phyloP scores from a whole-genome alignment of 768 basidiomycete genomes.

The Termitomyces sp. region DNA sequence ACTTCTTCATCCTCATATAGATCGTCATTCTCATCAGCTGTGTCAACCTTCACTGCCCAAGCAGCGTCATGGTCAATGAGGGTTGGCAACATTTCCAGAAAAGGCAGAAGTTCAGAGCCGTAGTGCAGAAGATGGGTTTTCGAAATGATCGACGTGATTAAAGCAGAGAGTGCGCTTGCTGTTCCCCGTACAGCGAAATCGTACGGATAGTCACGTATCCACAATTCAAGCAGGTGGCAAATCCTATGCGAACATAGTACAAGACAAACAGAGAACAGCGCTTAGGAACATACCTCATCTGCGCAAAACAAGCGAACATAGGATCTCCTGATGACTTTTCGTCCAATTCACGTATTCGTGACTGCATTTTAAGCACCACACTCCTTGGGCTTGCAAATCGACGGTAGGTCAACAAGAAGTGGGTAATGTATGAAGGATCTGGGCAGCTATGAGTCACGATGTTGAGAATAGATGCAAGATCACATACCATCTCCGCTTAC shows the following conservation, averaged over 20 bases:
- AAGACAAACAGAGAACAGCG: slow-evolving; percentile 1
- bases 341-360: slow-evolving; percentile 75
- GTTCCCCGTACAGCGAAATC: slow-evolving; percentile 80
- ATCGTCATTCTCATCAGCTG: slow-evolving; percentile 60
- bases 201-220: slow-evolving; percentile 70
- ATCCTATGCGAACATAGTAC: slow-evolving; percentile 42
- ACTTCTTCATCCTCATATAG: slow-evolving; percentile 54
- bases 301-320: slow-evolving; percentile 83
- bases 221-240: slow-evolving; percentile 71
- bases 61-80: slow-evolving; percentile 63
- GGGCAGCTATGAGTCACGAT: neutral
- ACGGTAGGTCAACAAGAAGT: slow-evolving; percentile 82
- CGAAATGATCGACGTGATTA: slow-evolving; percentile 73
- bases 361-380: slow-evolving; percentile 82
- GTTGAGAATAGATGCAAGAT: neutral
- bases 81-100: slow-evolving; percentile 60
- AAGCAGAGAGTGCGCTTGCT: slow-evolving; percentile 62
- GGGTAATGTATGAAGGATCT: slow-evolving; percentile 75
- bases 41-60: slow-evolving; percentile 67
- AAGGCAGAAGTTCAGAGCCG: slow-evolving; percentile 77
- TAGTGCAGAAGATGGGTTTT: slow-evolving; percentile 84
- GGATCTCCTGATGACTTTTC: slow-evolving; percentile 63
- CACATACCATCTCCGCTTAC: slow-evolving; percentile 76
- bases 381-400: slow-evolving; percentile 77
- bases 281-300: slow-evolving; percentile 60